These are phyloP conservation scores for Fraxinus sp. DNA, from an alignment of 305 asterid species.

Conservation along the genomic window DNA sequence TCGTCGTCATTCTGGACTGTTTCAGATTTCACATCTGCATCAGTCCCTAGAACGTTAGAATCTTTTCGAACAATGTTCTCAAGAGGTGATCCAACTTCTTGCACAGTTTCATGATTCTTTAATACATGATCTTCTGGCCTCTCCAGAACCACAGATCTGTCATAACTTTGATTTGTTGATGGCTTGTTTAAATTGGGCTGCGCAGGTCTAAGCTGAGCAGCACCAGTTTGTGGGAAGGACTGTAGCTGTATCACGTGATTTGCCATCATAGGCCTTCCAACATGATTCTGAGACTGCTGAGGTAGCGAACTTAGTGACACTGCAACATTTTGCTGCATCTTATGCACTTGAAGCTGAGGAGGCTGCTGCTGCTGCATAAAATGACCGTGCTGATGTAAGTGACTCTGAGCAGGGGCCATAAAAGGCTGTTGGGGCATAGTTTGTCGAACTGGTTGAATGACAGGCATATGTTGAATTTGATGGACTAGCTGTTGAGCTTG, in stretches of 20 bases:
- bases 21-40: conserved; percentile 41
- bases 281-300: conserved; percentile 56
- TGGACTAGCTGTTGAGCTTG: conserved; percentile 45
- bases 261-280: conserved; percentile 51
- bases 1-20: conserved; percentile 20
- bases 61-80: conserved; percentile 40
- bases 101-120: conserved; percentile 30
- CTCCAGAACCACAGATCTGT: conserved; percentile 35
- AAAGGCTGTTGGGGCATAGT: conserved; percentile 52
- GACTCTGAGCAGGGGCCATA: conserved; percentile 46
- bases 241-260: conserved; percentile 49
- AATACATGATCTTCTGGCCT: conserved; percentile 28
- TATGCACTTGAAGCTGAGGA: conserved; percentile 53
- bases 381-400: conserved; percentile 53
- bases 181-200: conserved; percentile 43
- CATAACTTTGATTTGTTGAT: conserved; percentile 39
- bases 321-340: conserved; percentile 44
- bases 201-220: conserved; percentile 41
- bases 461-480: conserved; percentile 53
- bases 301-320: conserved; percentile 40
- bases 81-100: conserved; percentile 44
- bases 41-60: conserved; percentile 26
- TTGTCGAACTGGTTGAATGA: conserved; percentile 53
- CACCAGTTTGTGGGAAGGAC: conserved; percentile 40
- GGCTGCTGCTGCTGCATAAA: conserved; percentile 45